A percentile compares a stretch with the other conserved stretches of the same genome.
Conservation (phyloP, 208 protist species). For the Trichomonas vaginalis region DNA sequence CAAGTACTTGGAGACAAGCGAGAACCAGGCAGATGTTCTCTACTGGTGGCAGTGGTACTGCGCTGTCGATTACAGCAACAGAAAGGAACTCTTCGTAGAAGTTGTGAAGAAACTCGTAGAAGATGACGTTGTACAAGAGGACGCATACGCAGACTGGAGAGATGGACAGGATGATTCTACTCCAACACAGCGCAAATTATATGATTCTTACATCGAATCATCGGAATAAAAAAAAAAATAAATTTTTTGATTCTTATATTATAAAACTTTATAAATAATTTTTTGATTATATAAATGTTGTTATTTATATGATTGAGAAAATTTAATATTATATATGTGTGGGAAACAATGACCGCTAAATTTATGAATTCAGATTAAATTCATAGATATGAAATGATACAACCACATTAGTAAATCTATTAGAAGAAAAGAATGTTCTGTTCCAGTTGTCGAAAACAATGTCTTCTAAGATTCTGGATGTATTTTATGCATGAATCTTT, state of each 20-base stretch:
- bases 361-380: neutral
- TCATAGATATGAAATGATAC: neutral
- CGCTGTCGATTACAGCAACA: neutral
- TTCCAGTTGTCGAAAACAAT: neutral
- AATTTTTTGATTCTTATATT: neutral
- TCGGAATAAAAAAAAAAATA: neutral
- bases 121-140: neutral
- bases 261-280: neutral
- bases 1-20: neutral
- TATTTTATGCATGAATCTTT: neutral
- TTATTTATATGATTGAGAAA: neutral
- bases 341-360: neutral
- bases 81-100: neutral
- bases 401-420: neutral
- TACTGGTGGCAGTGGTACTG: constrained; percentile 14
- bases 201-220: neutral
- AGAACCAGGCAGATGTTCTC: neutral
- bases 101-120: neutral
- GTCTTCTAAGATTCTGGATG: neutral
- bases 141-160: neutral
- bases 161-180: neutral
- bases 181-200: neutral
- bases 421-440: neutral
- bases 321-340: neutral
- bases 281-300: neutral